Evolutionary conservation across 2,329 filamentous ascomycete genomes (phyloP), one percentile per base, ranked within the genome.

Genomic region (Penicillium sp.): DNA sequence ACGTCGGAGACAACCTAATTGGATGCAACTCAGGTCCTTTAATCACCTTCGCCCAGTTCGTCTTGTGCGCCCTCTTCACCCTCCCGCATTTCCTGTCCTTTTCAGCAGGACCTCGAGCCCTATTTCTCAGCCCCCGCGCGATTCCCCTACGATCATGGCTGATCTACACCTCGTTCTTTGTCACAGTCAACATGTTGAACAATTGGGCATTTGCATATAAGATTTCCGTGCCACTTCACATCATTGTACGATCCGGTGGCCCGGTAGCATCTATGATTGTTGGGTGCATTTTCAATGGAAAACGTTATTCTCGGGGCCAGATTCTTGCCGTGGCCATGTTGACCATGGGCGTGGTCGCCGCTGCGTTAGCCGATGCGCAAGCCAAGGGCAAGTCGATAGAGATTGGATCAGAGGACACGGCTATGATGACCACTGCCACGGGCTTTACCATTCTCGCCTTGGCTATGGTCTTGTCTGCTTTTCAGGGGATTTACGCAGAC

Each of bases 191-290:
- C 63, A 83, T 97, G 50, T 75, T 98, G 65, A 98, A 98, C 73
- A 98, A 98, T 64, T 92, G 92, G 77, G 93, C 92, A 6, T 98
- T 98, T 70, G 91, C 89, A 55, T 98, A 96, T 73, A 85, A 90
- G 61, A 97, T 98, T 49, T 95, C 90, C 6, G 89, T 98, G 0
- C 93, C 93, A 1, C 84, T 98, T 42, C 93, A 98, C 66, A 98
- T 98, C 62, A 97, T 98, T 58, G 78, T 98, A 27, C 83, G 93
- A 46, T 96, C 91, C 42, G 95, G 92, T 43, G 93, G 93, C 13
- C 95, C 91, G 62, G 95, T 97, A 54, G 95, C 91, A 4, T 97
- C 93, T 7, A 95, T 98, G 82, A 72, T 85, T 13, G 89, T 92
- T n/a, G 93, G 93, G 3, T 90, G 85, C 64, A 60, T 95, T 12